A percentile compares a stretch with the other conserved stretches of the same genome.
Conservation (phyloP, 306 rosid species). For the Alnus rubra region DNA sequence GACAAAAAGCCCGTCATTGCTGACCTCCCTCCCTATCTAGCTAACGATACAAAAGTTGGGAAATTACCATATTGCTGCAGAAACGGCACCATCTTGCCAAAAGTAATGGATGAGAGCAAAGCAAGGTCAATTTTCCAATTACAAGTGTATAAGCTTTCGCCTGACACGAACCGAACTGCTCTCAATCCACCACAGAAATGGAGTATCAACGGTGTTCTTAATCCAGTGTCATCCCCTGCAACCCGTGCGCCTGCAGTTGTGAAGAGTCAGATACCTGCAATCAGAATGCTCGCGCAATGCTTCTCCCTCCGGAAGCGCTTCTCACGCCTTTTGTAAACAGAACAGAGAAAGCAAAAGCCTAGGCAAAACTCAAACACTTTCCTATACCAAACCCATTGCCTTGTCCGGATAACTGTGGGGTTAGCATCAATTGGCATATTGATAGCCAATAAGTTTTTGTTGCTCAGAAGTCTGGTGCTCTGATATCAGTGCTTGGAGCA, state of each 20-base stretch:
- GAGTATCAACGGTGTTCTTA: conserved; percentile 59
- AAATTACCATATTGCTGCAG: conserved; percentile 72
- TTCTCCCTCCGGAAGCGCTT: conserved; percentile 66
- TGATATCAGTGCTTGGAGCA: too few species aligned
- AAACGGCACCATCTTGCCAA: conserved; percentile 71
- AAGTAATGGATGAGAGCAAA: conserved; percentile 48
- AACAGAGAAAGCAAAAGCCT: conserved; percentile 60
- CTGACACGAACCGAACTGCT: conserved; percentile 65
- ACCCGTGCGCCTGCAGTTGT: conserved; percentile 89
- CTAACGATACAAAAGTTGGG: conserved; percentile 60
- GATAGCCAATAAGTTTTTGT: not conserved
- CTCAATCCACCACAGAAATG: conserved; percentile 73
- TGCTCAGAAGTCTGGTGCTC: too few species aligned
- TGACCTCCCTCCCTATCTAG: conserved; percentile 61
- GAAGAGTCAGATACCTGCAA: conserved; percentile 38
- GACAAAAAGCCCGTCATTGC: conserved; percentile 57
- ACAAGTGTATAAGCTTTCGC: conserved; percentile 70
- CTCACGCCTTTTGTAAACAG: conserved; percentile 70
- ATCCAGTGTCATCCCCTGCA: conserved; percentile 83
- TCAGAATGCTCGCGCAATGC: conserved; percentile 36
- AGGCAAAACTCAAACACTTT: conserved; percentile 61
- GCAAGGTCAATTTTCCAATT: conserved; percentile 68
- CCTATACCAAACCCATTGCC: conserved; percentile 49
- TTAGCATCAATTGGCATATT: conserved; percentile 84
- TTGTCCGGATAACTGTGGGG: conserved; percentile 77